A percentile compares a stretch with the other conserved stretches of the same genome.
Conservation (phyloP, 768 basidiomycete species). For the Tylopilus cervinicoccineus region DNA sequence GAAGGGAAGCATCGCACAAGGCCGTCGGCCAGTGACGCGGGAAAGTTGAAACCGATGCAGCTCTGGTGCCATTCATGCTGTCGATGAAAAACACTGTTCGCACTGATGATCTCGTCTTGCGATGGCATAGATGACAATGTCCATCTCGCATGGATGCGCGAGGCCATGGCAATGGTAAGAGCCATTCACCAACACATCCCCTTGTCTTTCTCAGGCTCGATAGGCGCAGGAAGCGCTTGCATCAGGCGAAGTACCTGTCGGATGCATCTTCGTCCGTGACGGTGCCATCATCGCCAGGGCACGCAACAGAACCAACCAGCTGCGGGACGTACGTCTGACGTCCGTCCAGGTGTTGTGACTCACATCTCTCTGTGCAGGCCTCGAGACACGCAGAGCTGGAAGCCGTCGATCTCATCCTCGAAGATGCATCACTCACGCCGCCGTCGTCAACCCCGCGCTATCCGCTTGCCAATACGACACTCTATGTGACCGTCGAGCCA, state of each 20-base stretch:
- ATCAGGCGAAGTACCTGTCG: constrained; percentile 90
- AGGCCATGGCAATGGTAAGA: constrained; percentile 78
- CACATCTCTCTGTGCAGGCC: constrained; percentile 48
- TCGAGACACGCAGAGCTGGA: constrained; percentile 97
- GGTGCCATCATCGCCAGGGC: constrained; percentile 77
- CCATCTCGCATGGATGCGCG: constrained; percentile 71
- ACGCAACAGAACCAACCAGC: constrained; percentile 91
- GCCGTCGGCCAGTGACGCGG: constrained; percentile 3
- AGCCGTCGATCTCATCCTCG: constrained; percentile 86
- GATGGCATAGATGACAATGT: constrained; percentile 9
- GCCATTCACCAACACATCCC: not conserved
- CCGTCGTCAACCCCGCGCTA: constrained; percentile 36
- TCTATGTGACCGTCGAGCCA: constrained; percentile 98
- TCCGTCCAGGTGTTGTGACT: not conserved
- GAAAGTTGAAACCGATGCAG: not conserved
- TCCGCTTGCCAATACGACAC: constrained; percentile 72
- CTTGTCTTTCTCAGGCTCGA: constrained; percentile 7
- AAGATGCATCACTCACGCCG: constrained; percentile 56
- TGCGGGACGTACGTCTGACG: constrained; percentile 73
- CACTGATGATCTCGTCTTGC: not conserved
- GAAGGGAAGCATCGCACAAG: constrained; percentile 8
- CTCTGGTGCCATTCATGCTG: not conserved
- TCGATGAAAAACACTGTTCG: not conserved
- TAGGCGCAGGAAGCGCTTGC: constrained; percentile 85
- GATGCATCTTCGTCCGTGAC: constrained; percentile 89